Evolutionary conservation across 495 filamentous ascomycete species (phyloP).

Genomic region (Lophium mytilinum): DNA sequence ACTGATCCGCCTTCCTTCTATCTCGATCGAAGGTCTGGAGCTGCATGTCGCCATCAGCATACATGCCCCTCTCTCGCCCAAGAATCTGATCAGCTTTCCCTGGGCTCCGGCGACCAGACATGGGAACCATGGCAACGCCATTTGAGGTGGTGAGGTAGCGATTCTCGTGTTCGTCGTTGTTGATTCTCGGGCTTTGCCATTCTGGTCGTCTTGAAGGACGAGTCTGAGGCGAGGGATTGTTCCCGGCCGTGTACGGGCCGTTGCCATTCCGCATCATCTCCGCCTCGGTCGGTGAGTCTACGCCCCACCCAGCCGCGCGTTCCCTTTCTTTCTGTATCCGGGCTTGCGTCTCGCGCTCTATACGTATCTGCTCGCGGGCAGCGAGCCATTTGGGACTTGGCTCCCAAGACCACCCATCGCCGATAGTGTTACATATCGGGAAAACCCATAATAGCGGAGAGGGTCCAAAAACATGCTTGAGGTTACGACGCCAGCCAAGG

Average conservation of each 20-base stretch:
- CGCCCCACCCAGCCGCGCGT: constrained; percentile 25
- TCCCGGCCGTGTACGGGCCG: not conserved
- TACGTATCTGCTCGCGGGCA: constrained; percentile 26
- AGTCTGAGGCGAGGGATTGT: constrained; percentile 13
- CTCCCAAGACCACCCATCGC: constrained; percentile 96
- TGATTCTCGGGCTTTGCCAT: constrained; percentile 10
- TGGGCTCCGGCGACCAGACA: constrained; percentile 17
- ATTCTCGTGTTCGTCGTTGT: constrained; percentile 18
- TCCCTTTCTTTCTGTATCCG: constrained; percentile 28
- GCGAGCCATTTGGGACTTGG: constrained; percentile 46
- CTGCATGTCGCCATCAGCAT: constrained; percentile 24
- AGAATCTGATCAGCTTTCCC: constrained; percentile 27
- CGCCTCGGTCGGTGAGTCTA: constrained; percentile 21
- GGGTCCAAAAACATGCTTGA: constrained; percentile 75
- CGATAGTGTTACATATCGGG: constrained; percentile 75
- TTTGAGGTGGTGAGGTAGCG: constrained; percentile 22
- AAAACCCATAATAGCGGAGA: constrained; percentile 62
- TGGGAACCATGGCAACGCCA: constrained; percentile 4
- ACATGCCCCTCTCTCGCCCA: constrained; percentile 22
- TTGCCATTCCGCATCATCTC: constrained; percentile 14
- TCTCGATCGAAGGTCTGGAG: constrained; percentile 26
- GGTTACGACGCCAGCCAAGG: constrained; percentile 69
- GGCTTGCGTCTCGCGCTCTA: constrained; percentile 24
- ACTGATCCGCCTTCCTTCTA: constrained; percentile 24
- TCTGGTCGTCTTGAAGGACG: constrained; percentile 5